A percentile compares a stretch with the other conserved stretches of the same genome.
phyloP scores from a whole-genome alignment of 495 filamentous ascomycete species.

The Aspergillus leporis region DNA sequence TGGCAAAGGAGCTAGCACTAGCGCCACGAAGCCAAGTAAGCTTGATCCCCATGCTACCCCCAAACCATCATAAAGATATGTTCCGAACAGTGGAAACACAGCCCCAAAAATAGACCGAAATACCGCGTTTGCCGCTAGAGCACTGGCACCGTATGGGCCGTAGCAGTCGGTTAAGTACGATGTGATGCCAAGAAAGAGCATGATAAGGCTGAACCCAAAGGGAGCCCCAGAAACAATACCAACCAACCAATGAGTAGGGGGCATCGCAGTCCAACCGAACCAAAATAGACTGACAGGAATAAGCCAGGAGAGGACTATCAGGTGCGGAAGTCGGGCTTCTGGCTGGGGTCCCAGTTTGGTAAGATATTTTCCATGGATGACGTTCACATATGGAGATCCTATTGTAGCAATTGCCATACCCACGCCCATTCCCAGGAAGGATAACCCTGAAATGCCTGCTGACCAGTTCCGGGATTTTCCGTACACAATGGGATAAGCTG shows the following conservation, averaged over 20 bases:
- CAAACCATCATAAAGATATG: conserved; percentile 60
- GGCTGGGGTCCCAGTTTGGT: conserved; percentile 9
- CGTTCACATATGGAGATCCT: conserved; percentile 8
- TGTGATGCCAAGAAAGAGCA: conserved; percentile 62
- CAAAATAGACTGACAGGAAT: conserved; percentile 46
- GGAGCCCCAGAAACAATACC: conserved; percentile 56
- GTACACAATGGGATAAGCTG: conserved; percentile 68
- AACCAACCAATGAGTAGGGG: conserved; percentile 59
- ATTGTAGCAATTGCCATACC: conserved; percentile 62
- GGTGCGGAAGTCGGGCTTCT: conserved; percentile 30
- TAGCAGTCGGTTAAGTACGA: conserved; percentile 73
- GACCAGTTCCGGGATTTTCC: conserved; percentile 63
- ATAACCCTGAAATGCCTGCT: conserved; percentile 59
- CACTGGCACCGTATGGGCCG: conserved; percentile 68
- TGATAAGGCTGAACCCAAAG: conserved; percentile 65
- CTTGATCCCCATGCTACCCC: conserved; percentile 60
- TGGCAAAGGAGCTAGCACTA: not conserved
- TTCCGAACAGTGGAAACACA: conserved; percentile 71
- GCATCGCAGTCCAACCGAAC: conserved; percentile 60
- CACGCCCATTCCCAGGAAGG: conserved; percentile 67
- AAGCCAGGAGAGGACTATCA: conserved; percentile 21
- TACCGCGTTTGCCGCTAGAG: conserved; percentile 66
- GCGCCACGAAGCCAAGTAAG: not conserved
- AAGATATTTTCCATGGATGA: conserved; percentile 24
- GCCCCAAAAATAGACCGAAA: conserved; percentile 61